These are phyloP conservation scores for Beauveria scarabaeidicola DNA, from an alignment of 2,329 filamentous ascomycete genomes.

Conservation along the genomic window DNA sequence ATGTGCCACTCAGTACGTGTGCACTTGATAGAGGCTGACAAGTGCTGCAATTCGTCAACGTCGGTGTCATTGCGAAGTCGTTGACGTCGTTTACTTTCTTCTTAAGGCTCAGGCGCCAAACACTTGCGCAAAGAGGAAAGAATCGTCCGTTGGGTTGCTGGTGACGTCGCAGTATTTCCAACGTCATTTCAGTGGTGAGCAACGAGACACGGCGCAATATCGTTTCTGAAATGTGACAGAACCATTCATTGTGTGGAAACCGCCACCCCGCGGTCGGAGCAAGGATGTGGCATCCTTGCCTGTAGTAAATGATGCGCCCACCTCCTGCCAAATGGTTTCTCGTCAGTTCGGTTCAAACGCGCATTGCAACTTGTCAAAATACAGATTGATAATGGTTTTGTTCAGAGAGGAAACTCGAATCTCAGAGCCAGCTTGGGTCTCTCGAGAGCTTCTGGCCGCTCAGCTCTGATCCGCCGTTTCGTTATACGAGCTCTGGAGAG, in stretches of 20 bases:
- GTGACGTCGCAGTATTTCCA: background rate
- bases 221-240: conserved; percentile 1
- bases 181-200: background rate
- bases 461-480: background rate
- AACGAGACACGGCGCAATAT: background rate
- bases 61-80: background rate
- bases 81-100: background rate
- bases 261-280: background rate
- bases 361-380: background rate
- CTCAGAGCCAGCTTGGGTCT: background rate
- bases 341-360: background rate
- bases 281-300: background rate
- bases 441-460: background rate
- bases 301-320: background rate
- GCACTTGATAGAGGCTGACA: background rate
- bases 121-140: background rate
- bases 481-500: background rate
- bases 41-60: background rate
- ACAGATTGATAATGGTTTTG: no score
- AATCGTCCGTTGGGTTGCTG: background rate
- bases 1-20: no score
- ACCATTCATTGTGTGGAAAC: background rate
- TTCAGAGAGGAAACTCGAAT: no score
- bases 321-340: no score
- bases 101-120: background rate